Base-by-base conservation (phyloP, 2,329 filamentous ascomycete genomes). In the Ustulina deusta region DNA sequence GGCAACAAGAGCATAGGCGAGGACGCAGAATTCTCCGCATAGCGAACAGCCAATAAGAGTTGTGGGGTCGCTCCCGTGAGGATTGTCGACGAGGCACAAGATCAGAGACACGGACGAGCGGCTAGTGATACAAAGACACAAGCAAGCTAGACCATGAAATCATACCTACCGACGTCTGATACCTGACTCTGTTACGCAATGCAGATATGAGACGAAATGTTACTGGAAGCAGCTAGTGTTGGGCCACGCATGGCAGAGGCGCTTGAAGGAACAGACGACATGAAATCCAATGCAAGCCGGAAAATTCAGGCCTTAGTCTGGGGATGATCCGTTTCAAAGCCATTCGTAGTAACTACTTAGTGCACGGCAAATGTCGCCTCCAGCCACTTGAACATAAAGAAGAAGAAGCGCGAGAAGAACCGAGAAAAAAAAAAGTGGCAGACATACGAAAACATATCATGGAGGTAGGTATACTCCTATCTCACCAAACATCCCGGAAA, bases 51-150 rank as follows among this genome's bases (percentile, higher is more conserved):
- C 56, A 63, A 57, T 57, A 38, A 38, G 15, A 42, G 3, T 49
- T 48, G 61, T 55, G 59, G 48, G 44, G 56, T 36, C 36, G 17
- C 61, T 32, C 25, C 15, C 25, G 7, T 46, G 42, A 48, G 49
- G 15, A 46, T 52, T 32, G 20, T 29, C 36, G 7, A 29, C 15
- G 56, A 27, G 32, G 15, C 60, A 58, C 57, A 20, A 36, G 60
- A 48, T 22, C 29, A 40, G 61, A 68, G 64, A 67, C 38, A 40
- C 55, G n/a, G 29, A 51, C 44, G 38, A 57, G 44, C 36, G n/a
- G 51, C 32, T 56, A 51, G 46, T 46, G 27, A 63, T 15, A 51
- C 48, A 46, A 36, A 38, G 11, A 36, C 22, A 49, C 40, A 63
- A 40, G 22, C 51, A 36, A 57, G 58, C 42, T 36, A 38, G 44